These are phyloP conservation scores for Anthracocystis panici-leucophaei DNA, from an alignment of 1,284 basidiomycete genomes.

Conservation along the genomic window DNA sequence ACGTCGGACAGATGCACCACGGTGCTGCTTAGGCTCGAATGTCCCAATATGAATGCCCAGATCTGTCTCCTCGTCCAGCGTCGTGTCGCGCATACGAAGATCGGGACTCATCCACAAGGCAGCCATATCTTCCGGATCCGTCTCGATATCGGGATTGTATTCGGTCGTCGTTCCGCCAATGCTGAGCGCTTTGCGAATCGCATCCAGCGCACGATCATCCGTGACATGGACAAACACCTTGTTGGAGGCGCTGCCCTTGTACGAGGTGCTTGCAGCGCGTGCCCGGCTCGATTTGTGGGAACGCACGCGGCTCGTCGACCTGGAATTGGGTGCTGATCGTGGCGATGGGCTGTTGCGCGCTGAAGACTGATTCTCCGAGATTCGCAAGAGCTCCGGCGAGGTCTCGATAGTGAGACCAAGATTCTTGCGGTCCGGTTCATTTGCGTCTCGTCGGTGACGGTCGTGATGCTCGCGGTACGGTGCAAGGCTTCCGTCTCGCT, in stretches of 20 bases:
- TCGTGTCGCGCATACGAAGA: conserved; percentile 20
- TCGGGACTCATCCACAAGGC: conserved; percentile 35
- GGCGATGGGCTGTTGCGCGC: conserved; percentile 19
- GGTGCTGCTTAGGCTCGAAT: conserved; percentile 15
- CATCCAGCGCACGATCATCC: conserved; percentile 57
- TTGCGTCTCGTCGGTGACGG: conserved; percentile 8
- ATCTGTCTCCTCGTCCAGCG: conserved; percentile 21
- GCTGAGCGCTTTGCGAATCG: conserved; percentile 58
- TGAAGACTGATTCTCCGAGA: conserved; percentile 18
- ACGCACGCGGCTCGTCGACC: conserved; percentile 43
- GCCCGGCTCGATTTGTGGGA: conserved; percentile 42
- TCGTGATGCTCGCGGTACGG: conserved; percentile 20
- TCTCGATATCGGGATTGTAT: conserved; percentile 40
- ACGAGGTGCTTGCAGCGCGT: conserved; percentile 30
- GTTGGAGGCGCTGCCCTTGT: conserved; percentile 26
- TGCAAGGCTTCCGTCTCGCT: conserved; percentile 30
- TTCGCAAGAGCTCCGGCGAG: conserved; percentile 41
- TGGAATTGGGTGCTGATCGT: conserved; percentile 36
- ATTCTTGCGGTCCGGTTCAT: conserved; percentile 17
- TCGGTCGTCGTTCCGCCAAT: conserved; percentile 61
- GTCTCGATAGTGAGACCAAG: conserved; percentile 51
- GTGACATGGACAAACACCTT: conserved; percentile 60
- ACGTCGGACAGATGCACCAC: conserved; percentile 18
- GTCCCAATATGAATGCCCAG: conserved; percentile 2
- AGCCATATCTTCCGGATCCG: conserved; percentile 31